phyloP scores from a whole-genome alignment of 2,329 filamentous ascomycete species.

The Neurospora sp. region DNA sequence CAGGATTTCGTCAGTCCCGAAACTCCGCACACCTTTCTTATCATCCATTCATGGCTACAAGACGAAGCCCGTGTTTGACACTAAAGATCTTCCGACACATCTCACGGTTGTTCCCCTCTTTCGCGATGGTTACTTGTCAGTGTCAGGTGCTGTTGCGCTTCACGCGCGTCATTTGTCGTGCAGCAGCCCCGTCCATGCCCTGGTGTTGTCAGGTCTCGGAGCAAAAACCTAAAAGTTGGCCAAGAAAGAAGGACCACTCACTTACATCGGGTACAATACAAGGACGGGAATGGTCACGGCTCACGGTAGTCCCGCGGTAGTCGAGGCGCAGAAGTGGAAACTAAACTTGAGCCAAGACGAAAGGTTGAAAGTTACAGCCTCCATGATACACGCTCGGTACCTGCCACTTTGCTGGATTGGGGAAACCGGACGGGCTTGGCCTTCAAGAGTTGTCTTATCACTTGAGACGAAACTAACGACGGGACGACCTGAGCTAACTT shows the following conservation, averaged over 20 bases:
- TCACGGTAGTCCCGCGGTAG: background rate
- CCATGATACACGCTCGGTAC: background rate
- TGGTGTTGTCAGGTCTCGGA: background rate
- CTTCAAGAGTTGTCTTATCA: background rate
- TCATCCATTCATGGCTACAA: background rate
- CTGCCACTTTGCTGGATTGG: background rate
- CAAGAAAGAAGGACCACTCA: background rate
- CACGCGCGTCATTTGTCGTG: slow-evolving; percentile 12
- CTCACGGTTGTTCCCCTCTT: background rate
- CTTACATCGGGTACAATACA: background rate
- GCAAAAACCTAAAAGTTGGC: background rate
- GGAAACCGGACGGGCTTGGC: background rate
- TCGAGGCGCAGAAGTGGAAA: background rate
- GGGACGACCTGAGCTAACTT: background rate
- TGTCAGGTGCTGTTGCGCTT: slow-evolving; percentile 12
- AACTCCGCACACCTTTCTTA: background rate
- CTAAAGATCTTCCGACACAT: background rate
- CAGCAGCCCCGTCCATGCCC: background rate
- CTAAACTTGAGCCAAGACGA: background rate
- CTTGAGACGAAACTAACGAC: background rate
- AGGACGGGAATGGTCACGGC: background rate
- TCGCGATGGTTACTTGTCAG: background rate
- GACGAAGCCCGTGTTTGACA: background rate
- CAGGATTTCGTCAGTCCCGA: background rate
- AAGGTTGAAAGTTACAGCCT: background rate